Conservation (phyloP, 2,329 filamentous ascomycete genomes). For the Fragosphaeria purpurea region DNA sequence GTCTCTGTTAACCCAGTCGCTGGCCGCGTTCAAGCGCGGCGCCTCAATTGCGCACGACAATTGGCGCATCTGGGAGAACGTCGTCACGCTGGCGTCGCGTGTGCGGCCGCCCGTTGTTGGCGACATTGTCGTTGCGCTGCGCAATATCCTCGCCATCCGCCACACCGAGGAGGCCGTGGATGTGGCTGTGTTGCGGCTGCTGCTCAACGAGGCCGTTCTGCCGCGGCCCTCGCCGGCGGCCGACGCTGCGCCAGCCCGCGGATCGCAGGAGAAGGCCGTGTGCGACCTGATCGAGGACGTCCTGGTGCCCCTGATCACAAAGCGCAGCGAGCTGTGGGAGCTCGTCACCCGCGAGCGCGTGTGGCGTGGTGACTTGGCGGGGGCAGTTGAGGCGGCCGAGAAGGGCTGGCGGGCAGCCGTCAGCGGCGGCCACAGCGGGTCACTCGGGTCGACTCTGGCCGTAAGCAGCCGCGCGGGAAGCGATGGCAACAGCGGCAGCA, state of each 20-base stretch:
- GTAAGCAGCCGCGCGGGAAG: slow-evolving; percentile 15
- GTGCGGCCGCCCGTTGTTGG: slow-evolving; percentile 63
- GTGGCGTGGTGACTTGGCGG: slow-evolving; percentile 60
- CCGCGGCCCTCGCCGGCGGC: slow-evolving; percentile 18
- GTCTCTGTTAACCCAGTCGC: slow-evolving; percentile 59
- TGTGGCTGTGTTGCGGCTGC: slow-evolving; percentile 55
- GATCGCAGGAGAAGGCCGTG: slow-evolving; percentile 52
- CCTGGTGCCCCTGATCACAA: slow-evolving; percentile 76
- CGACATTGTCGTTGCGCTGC: slow-evolving; percentile 67
- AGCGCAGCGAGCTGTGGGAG: slow-evolving; percentile 65
- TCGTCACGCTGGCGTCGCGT: slow-evolving; percentile 75
- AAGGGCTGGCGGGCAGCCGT: slow-evolving; percentile 75
- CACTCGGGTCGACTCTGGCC: slow-evolving; percentile 33
- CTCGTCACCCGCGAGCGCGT: slow-evolving; percentile 61
- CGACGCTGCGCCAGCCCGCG: slow-evolving; percentile 38
- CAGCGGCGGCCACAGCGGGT: slow-evolving; percentile 15
- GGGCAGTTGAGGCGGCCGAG: slow-evolving; percentile 74
- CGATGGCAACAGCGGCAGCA: not conserved
- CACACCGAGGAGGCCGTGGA: slow-evolving; percentile 74
- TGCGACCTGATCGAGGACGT: slow-evolving; percentile 63
- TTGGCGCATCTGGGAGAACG: slow-evolving; percentile 93
- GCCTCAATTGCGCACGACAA: slow-evolving; percentile 75
- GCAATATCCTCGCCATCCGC: slow-evolving; percentile 65
- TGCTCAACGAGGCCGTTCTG: slow-evolving; percentile 62
- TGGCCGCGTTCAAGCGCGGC: slow-evolving; percentile 79